Conservation (phyloP, 2,329 filamentous ascomycete genomes). For the Cyphellophora europaea region DNA sequence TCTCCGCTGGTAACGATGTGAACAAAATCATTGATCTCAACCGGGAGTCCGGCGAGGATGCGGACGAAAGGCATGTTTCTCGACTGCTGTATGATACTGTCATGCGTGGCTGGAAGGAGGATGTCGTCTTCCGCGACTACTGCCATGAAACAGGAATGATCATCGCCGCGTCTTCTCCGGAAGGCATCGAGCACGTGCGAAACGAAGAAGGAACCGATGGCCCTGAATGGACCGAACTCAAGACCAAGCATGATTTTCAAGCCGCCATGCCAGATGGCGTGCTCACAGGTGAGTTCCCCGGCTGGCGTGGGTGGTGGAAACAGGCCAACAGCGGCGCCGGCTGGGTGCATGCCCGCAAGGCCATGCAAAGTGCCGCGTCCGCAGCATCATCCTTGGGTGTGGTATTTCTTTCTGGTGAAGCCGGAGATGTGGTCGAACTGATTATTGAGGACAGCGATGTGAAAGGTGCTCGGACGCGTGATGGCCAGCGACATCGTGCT, state of each 20-base stretch:
- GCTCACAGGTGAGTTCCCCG: constrained; percentile 32
- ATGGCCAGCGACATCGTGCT: constrained; percentile 28
- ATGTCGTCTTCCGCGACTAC: constrained; percentile 34
- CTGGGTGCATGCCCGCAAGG: constrained; percentile 45
- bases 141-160: constrained; percentile 37
- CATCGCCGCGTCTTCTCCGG: constrained; percentile 31
- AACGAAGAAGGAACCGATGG: constrained; percentile 26
- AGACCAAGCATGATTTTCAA: constrained; percentile 37
- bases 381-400: constrained; percentile 40
- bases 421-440: constrained; percentile 29
- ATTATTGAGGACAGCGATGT: constrained; percentile 28
- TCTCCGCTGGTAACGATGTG: constrained; percentile 38
- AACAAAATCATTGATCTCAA: constrained; percentile 34
- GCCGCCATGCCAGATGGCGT: constrained; percentile 44
- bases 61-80: constrained; percentile 7
- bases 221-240: constrained; percentile 25
- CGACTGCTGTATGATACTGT: constrained; percentile 20
- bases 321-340: constrained; percentile 38
- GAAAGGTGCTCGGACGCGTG: constrained; percentile 28
- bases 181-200: constrained; percentile 28
- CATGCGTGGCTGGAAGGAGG: constrained; percentile 33
- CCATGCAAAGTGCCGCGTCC: constrained; percentile 34
- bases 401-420: constrained; percentile 34
- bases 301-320: constrained; percentile 35
- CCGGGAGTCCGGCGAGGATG: constrained; percentile 6